Percentiles rank a stretch among this genome's conserved stretches.
These are phyloP conservation scores for Candida patagonica DNA, from an alignment of 805 yeast genomes.

Conservation along the genomic window DNA sequence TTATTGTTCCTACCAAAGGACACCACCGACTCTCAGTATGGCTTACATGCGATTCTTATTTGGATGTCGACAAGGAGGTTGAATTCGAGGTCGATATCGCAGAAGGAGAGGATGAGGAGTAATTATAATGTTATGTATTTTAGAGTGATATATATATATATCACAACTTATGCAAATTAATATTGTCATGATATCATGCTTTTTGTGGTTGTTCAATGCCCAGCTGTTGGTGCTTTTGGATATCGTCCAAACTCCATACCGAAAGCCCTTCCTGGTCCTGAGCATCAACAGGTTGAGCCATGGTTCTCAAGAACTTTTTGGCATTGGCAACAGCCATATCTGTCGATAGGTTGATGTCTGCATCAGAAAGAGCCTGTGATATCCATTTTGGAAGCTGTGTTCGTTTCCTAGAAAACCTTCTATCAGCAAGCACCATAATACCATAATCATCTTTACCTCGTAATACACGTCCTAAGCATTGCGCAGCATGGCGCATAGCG, in stretches of 20 bases:
- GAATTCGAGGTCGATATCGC: constrained; percentile 32
- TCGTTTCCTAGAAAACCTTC: constrained; percentile 80
- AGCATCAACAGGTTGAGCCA: constrained; percentile 89
- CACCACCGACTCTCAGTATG: constrained; percentile 56
- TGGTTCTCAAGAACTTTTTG: constrained; percentile 78
- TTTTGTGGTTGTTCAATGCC: neutral
- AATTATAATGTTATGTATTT: neutral
- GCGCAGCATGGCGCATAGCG: constrained; percentile 99
- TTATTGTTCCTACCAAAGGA: constrained; percentile 54
- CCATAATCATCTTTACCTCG: constrained; percentile 99
- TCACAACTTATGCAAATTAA: neutral
- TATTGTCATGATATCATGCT: neutral
- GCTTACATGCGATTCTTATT: constrained; percentile 84
- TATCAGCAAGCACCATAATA: constrained; percentile 94
- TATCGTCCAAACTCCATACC: constrained; percentile 67
- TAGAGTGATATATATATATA: neutral
- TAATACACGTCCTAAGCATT: constrained; percentile 91
- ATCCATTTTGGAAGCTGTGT: constrained; percentile 95
- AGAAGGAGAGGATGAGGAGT: constrained; percentile 10
- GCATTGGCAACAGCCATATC: constrained; percentile 97
- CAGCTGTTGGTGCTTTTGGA: constrained; percentile 17
- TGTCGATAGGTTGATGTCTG: constrained; percentile 84
- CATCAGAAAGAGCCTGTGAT: constrained; percentile 82
- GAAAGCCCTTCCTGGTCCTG: constrained; percentile 90
- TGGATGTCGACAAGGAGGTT: constrained; percentile 88